phyloP scores from a whole-genome alignment of 768 basidiomycete species.

The Suillus spraguei region DNA sequence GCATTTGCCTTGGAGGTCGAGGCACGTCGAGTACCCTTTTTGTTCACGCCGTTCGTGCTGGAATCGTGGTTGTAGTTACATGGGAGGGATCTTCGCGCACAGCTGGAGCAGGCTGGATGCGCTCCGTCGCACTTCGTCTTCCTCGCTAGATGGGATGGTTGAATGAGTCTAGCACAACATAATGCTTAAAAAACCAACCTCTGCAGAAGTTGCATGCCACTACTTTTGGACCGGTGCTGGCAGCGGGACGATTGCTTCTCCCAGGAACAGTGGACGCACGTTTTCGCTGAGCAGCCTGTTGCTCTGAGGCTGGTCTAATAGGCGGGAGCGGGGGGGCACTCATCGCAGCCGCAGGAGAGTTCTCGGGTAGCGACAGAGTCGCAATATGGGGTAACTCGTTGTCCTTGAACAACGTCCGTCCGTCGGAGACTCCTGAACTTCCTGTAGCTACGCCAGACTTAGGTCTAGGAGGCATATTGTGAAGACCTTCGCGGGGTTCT shows the following conservation, averaged over 20 bases:
- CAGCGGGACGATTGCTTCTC: constrained; percentile 57
- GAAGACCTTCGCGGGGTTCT: constrained; percentile 49
- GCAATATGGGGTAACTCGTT: constrained; percentile 74
- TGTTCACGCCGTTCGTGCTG: constrained; percentile 27
- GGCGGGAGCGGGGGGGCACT: constrained; percentile 66
- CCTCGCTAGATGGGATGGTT: constrained; percentile 52
- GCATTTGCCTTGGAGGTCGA: constrained; percentile 51
- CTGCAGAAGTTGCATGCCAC: constrained; percentile 90
- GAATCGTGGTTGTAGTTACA: constrained; percentile 83
- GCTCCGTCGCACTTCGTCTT: constrained; percentile 89
- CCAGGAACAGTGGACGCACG: constrained; percentile 71
- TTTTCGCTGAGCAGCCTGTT: constrained; percentile 68
- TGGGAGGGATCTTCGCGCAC: constrained; percentile 70
- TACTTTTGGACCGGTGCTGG: constrained; percentile 79
- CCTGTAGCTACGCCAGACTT: constrained; percentile 26
- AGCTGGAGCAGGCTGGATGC: constrained; percentile 85
- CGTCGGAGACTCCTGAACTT: constrained; percentile 30
- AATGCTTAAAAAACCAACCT: constrained; percentile 48
- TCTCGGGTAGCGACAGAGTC: constrained; percentile 62
- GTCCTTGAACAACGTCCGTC: constrained; percentile 53
- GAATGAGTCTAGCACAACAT: constrained; percentile 11
- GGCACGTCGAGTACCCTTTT: constrained; percentile 50
- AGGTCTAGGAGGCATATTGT: constrained; percentile 39
- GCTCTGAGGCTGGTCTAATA: constrained; percentile 66
- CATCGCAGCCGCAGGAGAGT: constrained; percentile 56